These are phyloP conservation scores for Kluyveromyces lactis DNA, from an alignment of 805 yeast genomes.

Conservation along the genomic window DNA sequence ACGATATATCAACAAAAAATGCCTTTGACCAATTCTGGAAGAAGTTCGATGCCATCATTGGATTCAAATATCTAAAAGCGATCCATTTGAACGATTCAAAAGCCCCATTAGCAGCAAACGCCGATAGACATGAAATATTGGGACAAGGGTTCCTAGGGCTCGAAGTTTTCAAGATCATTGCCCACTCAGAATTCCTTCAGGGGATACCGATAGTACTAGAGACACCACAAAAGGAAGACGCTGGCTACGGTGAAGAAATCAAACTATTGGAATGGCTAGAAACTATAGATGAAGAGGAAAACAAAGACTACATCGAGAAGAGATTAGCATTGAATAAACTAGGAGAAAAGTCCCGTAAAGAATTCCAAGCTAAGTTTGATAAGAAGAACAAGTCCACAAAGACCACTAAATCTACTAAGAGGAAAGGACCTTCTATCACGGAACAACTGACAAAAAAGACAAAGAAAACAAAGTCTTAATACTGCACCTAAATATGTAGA, in stretches of 20 bases:
- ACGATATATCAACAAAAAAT: constrained; percentile 61
- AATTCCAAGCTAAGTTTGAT: constrained; percentile 57
- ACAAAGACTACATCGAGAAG: constrained; percentile 44
- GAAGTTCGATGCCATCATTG: constrained; percentile 65
- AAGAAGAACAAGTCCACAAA: constrained; percentile 29
- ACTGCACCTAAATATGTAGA: too few species aligned
- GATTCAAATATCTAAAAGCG: constrained; percentile 65
- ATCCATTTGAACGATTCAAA: constrained; percentile 92
- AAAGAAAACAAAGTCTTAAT: constrained; percentile 2
- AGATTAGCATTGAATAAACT: constrained; percentile 39
- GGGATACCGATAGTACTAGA: constrained; percentile 77
- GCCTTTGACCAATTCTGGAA: constrained; percentile 62
- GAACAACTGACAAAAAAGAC: constrained; percentile 14
- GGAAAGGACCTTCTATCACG: constrained; percentile 12
- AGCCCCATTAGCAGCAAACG: constrained; percentile 82
- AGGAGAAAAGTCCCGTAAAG: constrained; percentile 67
- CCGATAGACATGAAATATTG: constrained; percentile 84
- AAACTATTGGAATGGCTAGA: constrained; percentile 75
- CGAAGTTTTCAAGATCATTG: constrained; percentile 70
- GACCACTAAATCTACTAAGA: constrained; percentile 12
- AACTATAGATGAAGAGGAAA: constrained; percentile 18
- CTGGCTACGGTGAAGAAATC: constrained; percentile 73
- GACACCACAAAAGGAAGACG: constrained; percentile 70
- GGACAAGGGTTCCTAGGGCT: constrained; percentile 88
- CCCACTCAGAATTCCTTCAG: constrained; percentile 55